Base-by-base conservation (phyloP, 805 yeast genomes). In the Pichia occidentalis region DNA sequence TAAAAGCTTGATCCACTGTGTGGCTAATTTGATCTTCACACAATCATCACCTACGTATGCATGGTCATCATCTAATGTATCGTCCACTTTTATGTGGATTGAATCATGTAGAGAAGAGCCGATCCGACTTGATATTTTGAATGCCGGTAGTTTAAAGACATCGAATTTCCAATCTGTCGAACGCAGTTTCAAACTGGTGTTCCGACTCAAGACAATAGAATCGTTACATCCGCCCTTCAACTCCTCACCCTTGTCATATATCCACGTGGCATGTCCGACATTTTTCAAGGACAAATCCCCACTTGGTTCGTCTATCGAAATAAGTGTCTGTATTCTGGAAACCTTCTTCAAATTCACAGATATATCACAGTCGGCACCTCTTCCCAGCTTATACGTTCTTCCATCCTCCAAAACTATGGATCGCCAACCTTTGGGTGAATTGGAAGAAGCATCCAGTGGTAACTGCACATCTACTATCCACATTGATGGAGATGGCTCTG, bases 391-490 rank as follows among this genome's bases (percentile, higher is more conserved):
- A 23, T 37, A 37, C 1, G 26, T n/a, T 4, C 10, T 19, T 6
- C 24, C 32, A 3, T 7, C 17, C n/a, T 20, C 14, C 24, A 20
- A 27, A 11, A 18, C 2, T 10, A 26, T 32, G 7, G 34, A 24
- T 26, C 7, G 17, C 6, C 14, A 20, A n/a, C 24, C 11, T 21
- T 21, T 17, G 17, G 13, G 13, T 9, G 13, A n/a, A 17, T 10
- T 13, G n/a, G 22, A 5, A 17, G 18, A 19, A 14, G 12, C 31
- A 18, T 29, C 34, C 20, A 20, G 22, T 4, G 36, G 29, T 19
- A 24, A 9, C 17, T 32, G 37, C 4, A 32, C n/a, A 28, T 37
- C 41, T 7, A 32, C 27, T 5, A 37, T 32, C 41, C 41, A 37
- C 41, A 37, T 37, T 24, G 33, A 18, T 12, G 25, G 9, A 23